Conservation (phyloP, 495 filamentous ascomycete species). For the Aspergillus avenaceus region DNA sequence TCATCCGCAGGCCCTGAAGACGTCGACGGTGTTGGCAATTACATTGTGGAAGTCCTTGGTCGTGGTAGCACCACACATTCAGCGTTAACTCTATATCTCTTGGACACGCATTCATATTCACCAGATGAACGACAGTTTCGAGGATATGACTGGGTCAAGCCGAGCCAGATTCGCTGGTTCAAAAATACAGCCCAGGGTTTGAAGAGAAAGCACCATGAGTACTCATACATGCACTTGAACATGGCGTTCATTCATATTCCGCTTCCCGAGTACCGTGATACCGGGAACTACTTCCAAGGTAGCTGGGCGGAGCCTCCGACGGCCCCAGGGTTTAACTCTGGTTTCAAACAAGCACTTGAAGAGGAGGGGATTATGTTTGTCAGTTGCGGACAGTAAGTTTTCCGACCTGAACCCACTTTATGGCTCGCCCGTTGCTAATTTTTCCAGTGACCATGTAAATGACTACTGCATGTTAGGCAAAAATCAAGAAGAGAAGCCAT, state of each 20-base stretch:
- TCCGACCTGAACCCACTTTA: constrained; percentile 2
- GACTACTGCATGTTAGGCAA: constrained; percentile 80
- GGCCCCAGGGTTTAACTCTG: constrained; percentile 81
- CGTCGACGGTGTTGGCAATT: constrained; percentile 90
- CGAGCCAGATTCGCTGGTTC: constrained; percentile 93
- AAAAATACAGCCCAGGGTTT: constrained; percentile 65
- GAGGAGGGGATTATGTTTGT: constrained; percentile 82
- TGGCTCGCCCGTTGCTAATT: constrained; percentile 1
- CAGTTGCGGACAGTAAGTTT: constrained; percentile 80
- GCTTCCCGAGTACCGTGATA: constrained; percentile 73
- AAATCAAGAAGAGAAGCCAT: constrained; percentile 47
- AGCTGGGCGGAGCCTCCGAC: constrained; percentile 72
- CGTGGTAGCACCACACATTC: constrained; percentile 75
- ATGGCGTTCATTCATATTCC: constrained; percentile 98
- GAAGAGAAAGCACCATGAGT: constrained; percentile 68
- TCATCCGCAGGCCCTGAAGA: constrained; percentile 74
- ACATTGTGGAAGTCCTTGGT: constrained; percentile 85
- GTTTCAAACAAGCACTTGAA: constrained; percentile 81
- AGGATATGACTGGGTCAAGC: constrained; percentile 96
- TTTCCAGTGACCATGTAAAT: constrained; percentile 80
- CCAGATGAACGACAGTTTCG: constrained; percentile 80
- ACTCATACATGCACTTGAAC: constrained; percentile 89
- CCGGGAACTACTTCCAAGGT: constrained; percentile 53
- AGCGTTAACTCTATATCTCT: constrained; percentile 85
- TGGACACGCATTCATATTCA: constrained; percentile 90